These are phyloP conservation scores for Claviceps cyperi DNA, from an alignment of 2,329 filamentous ascomycete genomes.

Conservation along the genomic window DNA sequence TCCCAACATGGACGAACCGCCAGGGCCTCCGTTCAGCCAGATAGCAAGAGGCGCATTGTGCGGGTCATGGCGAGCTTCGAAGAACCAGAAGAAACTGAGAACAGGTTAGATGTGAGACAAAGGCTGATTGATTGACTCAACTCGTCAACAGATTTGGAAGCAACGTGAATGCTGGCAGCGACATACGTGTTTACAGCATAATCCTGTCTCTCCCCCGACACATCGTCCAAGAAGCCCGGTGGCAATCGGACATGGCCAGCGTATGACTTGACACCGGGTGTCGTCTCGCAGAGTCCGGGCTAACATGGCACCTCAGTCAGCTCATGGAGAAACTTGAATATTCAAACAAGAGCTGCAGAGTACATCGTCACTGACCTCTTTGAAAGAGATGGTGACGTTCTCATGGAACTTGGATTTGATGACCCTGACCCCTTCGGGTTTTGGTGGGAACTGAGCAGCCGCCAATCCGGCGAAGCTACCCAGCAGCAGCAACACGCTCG, in stretches of 20 bases:
- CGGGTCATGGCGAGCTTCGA: conserved; percentile 28
- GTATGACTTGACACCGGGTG: conserved; percentile 46
- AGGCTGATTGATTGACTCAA: neutral
- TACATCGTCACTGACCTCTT: conserved; percentile 21
- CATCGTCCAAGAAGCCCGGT: conserved; percentile 21
- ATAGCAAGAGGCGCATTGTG: conserved; percentile 34
- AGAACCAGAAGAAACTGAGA: conserved; percentile 33
- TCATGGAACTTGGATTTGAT: conserved; percentile 44
- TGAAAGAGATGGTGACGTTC: conserved; percentile 48
- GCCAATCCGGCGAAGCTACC: conserved; percentile 10
- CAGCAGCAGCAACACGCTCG: conserved; percentile 7
- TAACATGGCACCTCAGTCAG: conserved; percentile 12
- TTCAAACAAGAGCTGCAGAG: neutral
- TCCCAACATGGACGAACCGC: conserved; percentile 47
- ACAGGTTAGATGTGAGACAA: neutral
- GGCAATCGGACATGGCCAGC: conserved; percentile 48
- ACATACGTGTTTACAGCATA: conserved; percentile 33
- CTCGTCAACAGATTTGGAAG: too few relatives aligned
- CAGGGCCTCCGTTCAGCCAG: conserved; percentile 53
- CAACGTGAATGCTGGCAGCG: neutral
- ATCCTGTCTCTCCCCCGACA: conserved; percentile 28
- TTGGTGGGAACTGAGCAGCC: conserved; percentile 18
- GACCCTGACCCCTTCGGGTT: conserved; percentile 25
- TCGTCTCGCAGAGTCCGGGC: conserved; percentile 45
- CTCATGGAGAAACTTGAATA: neutral